phyloP scores from a whole-genome alignment of 148 eudicot genomes.

The Spergularia bocconei region DNA sequence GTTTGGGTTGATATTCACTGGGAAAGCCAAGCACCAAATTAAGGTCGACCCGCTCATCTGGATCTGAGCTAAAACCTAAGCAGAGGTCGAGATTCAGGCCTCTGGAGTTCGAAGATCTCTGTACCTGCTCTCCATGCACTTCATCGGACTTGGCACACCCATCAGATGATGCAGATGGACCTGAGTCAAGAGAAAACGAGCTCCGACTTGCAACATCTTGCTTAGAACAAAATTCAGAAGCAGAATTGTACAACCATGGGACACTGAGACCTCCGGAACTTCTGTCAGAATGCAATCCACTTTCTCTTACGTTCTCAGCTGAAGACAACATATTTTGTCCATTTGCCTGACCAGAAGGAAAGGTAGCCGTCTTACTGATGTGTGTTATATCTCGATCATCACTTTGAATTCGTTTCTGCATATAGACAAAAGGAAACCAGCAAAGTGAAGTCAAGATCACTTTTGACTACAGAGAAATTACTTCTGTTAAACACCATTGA shows the following conservation, averaged over 20 bases:
- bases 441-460: background rate
- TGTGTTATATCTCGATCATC: background rate
- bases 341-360: background rate
- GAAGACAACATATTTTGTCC: background rate
- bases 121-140: conserved; percentile 20
- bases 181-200: conserved; percentile 32
- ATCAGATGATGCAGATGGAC: conserved; percentile 30
- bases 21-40: conserved; percentile 25
- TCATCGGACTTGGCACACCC: conserved; percentile 25
- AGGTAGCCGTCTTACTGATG: conserved; percentile 4
- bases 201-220: conserved; percentile 9
- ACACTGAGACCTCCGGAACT: background rate
- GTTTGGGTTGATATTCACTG: background rate
- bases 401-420: conserved; percentile 20
- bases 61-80: conserved; percentile 19
- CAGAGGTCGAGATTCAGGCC: conserved; percentile 30
- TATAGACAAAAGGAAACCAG: background rate
- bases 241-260: background rate
- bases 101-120: background rate
- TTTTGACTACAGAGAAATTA: too few species aligned
- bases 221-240: conserved; percentile 6
- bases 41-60: conserved; percentile 15
- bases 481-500: too few species aligned
- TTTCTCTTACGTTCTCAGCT: background rate
- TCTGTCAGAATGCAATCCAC: background rate